Evolutionary conservation across 2,329 filamentous ascomycete genomes (phyloP), one percentile per base, ranked within the genome.

Genomic region (Torrubiellomyces zombiae): DNA sequence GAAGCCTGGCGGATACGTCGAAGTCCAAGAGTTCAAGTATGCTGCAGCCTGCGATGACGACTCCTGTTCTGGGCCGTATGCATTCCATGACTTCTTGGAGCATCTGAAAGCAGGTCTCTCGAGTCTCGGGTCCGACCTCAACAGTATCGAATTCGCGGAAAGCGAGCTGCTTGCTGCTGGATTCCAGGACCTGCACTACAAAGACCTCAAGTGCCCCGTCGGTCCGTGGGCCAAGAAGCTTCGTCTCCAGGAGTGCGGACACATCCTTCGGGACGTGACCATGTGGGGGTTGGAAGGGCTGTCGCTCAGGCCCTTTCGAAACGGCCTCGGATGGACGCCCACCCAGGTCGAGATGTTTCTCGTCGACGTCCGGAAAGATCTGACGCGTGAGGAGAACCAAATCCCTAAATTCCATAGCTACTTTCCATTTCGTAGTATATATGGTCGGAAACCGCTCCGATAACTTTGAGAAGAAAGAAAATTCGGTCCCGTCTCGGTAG

Each of bases 1-100:
- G 7, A 62, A 63, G 30, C 60, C 61, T 1, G 60, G 60, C 16
- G 61, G 59, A 14, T 63, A 55, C 28, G 44, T 65, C 14, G 60
- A 66, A 34, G 36, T 63, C 14, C 55, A 60, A 29, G 61, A 65
- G 20, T 49, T 63, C 20, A 42, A 53, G 20, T 51, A 53, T 34
- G 33, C 34, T 9, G 42, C 54, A 4, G 43, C 44, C 7, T 55
- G 53, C 37, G 60, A 65, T 37, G 61, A 66, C 42, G 24, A 37
- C 21, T 51, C 54, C 1, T 54, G 56, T 20, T 38, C 47, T 12
- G 50, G 48, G 0, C 51, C 53, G 4, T 63, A 59, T 25, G 57
- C 59, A 5, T 50, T 56, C 36, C 50, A 57, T 14, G 58, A 63
- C 36, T 63, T 59, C 30, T 36, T 56, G 14, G 36, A 36, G 9